These are phyloP conservation scores for Rutidosis leptorrhynchoides DNA, from an alignment of 129 eudicot genomes.

Conservation along the genomic window DNA sequence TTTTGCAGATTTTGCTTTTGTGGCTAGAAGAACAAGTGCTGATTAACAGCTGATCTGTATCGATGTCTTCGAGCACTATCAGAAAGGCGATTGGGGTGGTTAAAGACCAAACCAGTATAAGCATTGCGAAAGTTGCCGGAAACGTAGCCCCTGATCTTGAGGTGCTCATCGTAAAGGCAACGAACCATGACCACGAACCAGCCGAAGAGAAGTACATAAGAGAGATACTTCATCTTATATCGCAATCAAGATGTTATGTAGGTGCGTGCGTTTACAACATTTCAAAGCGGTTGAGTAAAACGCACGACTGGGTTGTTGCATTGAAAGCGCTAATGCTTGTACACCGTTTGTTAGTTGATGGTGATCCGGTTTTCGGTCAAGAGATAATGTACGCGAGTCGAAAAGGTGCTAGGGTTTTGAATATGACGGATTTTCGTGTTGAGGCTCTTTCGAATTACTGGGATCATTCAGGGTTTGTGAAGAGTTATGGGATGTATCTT, in stretches of 20 bases:
- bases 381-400: conserved; percentile 56
- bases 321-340: conserved; percentile 61
- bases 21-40: neutral
- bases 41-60: conserved; percentile 7
- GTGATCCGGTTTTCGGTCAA: conserved; percentile 48
- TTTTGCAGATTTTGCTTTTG: conserved; percentile 19
- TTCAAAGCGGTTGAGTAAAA: conserved; percentile 34
- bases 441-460: conserved; percentile 71
- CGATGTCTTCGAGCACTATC: conserved; percentile 46
- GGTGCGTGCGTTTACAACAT: conserved; percentile 45
- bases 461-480: conserved; percentile 78
- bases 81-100: conserved; percentile 79
- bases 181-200: conserved; percentile 67
- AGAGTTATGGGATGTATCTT: conserved; percentile 57
- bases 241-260: conserved; percentile 44
- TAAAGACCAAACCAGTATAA: conserved; percentile 78
- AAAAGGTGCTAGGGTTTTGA: conserved; percentile 57
- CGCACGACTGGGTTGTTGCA: conserved; percentile 80
- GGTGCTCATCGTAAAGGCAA: conserved; percentile 71
- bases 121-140: conserved; percentile 68
- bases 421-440: conserved; percentile 72
- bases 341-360: conserved; percentile 55
- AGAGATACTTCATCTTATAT: conserved; percentile 45
- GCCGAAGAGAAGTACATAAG: conserved; percentile 52
- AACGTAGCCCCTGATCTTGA: conserved; percentile 58